Percentiles rank a stretch among this genome's conserved stretches.
phyloP scores from a whole-genome alignment of 2,329 filamentous ascomycete species.

The Ophiocordyceps camponoti-saundersi region DNA sequence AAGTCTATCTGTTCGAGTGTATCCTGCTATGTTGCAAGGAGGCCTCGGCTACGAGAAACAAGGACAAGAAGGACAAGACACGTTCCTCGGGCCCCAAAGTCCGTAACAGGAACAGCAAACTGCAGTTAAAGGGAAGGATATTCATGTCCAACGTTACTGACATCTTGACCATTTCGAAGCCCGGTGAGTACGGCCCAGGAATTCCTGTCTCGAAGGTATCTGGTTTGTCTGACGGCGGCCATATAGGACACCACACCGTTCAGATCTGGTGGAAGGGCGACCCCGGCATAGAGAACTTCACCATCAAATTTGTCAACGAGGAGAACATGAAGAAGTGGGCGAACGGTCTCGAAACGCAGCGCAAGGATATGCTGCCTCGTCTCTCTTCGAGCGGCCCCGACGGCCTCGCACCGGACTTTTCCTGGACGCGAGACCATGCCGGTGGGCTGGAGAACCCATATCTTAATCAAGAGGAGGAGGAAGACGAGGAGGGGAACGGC shows the following conservation, averaged over 20 bases:
- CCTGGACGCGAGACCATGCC: slow-evolving; percentile 56
- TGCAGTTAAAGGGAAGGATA: slow-evolving; percentile 91
- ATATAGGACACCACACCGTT: slow-evolving; percentile 71
- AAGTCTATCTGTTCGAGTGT: slow-evolving; percentile 91
- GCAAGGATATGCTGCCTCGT: slow-evolving; percentile 41
- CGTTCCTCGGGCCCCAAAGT: slow-evolving; percentile 37
- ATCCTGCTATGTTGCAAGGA: slow-evolving; percentile 97
- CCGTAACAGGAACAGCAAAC: slow-evolving; percentile 53
- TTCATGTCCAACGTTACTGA: slow-evolving; percentile 99
- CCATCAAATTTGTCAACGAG: slow-evolving; percentile 84
- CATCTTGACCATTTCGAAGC: slow-evolving; percentile 72
- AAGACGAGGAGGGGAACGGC: slow-evolving; percentile 39
- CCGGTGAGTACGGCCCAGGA: slow-evolving; percentile 40
- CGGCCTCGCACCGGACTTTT: slow-evolving; percentile 53
- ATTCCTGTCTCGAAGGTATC: too few species aligned
- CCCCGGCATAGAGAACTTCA: slow-evolving; percentile 86
- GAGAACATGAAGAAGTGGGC: slow-evolving; percentile 91
- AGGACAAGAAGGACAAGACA: slow-evolving; percentile 57
- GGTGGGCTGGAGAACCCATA: slow-evolving; percentile 69
- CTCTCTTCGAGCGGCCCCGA: slow-evolving; percentile 24
- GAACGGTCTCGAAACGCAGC: slow-evolving; percentile 58
- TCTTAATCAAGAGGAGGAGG: slow-evolving; percentile 43
- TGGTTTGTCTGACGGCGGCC: background rate
- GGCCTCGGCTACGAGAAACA: slow-evolving; percentile 65
- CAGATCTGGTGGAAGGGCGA: slow-evolving; percentile 99